A percentile compares a stretch with the other conserved stretches of the same genome.
Evolutionary conservation across 768 basidiomycete species (phyloP).

Genomic region (Cystoderma amianthinum): DNA sequence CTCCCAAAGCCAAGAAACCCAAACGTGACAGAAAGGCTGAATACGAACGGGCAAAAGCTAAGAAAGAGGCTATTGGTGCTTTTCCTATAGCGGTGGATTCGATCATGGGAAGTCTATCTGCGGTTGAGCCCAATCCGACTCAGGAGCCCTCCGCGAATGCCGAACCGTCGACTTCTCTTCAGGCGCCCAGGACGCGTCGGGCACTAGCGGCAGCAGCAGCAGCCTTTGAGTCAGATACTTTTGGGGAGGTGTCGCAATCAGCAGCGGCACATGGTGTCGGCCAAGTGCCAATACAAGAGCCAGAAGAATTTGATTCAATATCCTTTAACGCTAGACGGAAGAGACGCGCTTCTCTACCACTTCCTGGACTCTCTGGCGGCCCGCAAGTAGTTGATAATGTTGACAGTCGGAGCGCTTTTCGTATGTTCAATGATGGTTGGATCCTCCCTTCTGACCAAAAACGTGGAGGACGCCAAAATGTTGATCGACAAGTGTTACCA

Average conservation of each 20-base stretch:
- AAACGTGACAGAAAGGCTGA: slow-evolving; percentile 35
- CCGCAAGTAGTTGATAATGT: slow-evolving; percentile 66
- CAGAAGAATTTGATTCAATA: too few relatives aligned
- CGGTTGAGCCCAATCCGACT: too few relatives aligned
- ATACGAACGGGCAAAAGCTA: slow-evolving; percentile 21
- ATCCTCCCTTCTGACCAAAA: slow-evolving; percentile 72
- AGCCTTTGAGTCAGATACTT: slow-evolving; percentile 28
- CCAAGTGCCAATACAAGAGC: too few relatives aligned
- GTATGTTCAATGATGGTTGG: slow-evolving; percentile 83
- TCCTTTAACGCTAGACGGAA: slow-evolving; percentile 14
- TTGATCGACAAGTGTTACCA: too few relatives aligned
- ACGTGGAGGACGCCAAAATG: slow-evolving; percentile 47
- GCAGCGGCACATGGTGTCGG: too few relatives aligned
- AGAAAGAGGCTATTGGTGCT: slow-evolving; percentile 19
- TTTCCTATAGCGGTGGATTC: slow-evolving; percentile 2
- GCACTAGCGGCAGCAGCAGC: slow-evolving; percentile 32
- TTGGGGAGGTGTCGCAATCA: neutral
- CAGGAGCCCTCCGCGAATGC: slow-evolving; percentile 12
- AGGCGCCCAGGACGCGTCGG: slow-evolving; percentile 42
- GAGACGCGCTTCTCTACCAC: slow-evolving; percentile 15
- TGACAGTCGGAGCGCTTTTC: slow-evolving; percentile 68
- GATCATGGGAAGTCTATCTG: too few relatives aligned
- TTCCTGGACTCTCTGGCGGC: slow-evolving; percentile 22
- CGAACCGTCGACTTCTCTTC: slow-evolving; percentile 37
- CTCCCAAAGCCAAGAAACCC: slow-evolving; percentile 26